Percentiles rank a stretch among this genome's conserved stretches.
These are phyloP conservation scores for Kockovaella imperatae DNA, from an alignment of 768 basidiomycete genomes.

Conservation along the genomic window DNA sequence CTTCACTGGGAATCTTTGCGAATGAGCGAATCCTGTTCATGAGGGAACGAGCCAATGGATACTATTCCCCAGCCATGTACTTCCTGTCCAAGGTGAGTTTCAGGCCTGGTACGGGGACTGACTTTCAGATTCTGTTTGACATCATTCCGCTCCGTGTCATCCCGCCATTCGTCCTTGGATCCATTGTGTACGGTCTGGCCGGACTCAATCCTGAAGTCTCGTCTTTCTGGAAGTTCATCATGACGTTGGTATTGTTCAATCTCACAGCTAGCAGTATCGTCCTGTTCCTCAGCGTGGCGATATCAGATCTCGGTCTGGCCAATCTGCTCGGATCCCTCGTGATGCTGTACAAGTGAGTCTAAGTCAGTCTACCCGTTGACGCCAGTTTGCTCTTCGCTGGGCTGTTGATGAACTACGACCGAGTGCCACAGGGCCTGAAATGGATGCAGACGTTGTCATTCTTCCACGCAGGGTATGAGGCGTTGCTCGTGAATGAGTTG, in stretches of 20 bases:
- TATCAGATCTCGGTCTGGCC: conserved; percentile 77
- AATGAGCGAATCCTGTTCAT: conserved; percentile 94
- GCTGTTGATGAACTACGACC: conserved; percentile 85
- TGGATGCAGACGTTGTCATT: conserved; percentile 91
- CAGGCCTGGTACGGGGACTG: background rate
- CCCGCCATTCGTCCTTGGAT: conserved; percentile 89
- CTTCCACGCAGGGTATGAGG: conserved; percentile 98
- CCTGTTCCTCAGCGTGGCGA: conserved; percentile 78
- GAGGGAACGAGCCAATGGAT: conserved; percentile 96
- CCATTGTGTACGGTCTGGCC: conserved; percentile 88
- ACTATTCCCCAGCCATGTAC: conserved; percentile 94
- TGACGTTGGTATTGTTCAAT: conserved; percentile 93
- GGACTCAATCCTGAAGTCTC: conserved; percentile 85
- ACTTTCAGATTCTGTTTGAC: conserved; percentile 75
- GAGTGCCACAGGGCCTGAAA: conserved; percentile 60
- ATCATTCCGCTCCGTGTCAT: conserved; percentile 89
- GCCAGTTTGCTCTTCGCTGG: conserved; percentile 87
- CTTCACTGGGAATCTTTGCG: conserved; percentile 86
- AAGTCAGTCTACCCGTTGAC: background rate
- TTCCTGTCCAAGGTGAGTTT: conserved; percentile 75
- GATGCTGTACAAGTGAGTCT: conserved; percentile 96
- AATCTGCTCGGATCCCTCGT: conserved; percentile 88
- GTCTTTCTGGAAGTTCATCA: conserved; percentile 96
- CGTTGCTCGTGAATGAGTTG: conserved; percentile 93
- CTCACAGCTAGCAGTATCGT: conserved; percentile 89